Evolutionary conservation across 2,329 filamentous ascomycete species (phyloP), one percentile per base, ranked within the genome.

Genomic region (Claviceps cyperi): DNA sequence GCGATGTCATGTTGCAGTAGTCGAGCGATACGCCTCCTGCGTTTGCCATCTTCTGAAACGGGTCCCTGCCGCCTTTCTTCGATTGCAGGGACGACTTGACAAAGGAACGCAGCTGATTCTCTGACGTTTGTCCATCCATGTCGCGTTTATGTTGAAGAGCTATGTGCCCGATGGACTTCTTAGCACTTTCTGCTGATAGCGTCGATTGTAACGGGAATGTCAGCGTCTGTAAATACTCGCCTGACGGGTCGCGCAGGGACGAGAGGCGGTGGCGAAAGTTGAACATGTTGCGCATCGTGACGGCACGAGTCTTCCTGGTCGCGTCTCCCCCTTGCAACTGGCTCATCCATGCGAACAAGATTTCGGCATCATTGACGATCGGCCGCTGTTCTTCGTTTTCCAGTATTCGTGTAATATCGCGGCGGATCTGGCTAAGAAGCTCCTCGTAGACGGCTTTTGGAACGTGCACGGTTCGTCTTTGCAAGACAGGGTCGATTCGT

Each of bases 401-500:
- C n/a, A 44, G 14, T 22, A 41, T 17, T 8, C 17, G 28, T 22
- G 48, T 36, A 9, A 52, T 36, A 9, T 53, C 51, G 38, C 40
- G 22, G 37, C 49, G 49, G 15, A 51, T 39, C 22, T 53, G 49
- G 19, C 36, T 38, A 17, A 53, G 35, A 14, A 53, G 39, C 9
- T 51, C 46, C 2, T 51, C 46, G 40, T 51, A 49, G 5, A 53
- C 44, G 7, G 24, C 22, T 44, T 53, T 46, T 15, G 51, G 51
- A 19, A 53, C 48, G n/a, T 48, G 51, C 21, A 53, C 49, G 46
- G 51, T 53, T 40, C 51, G 50, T 24, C 37, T 43, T 24, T 53
- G 49, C 38, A 43, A 17, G 5, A 41, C 35, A 15, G 47, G 36
- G 3, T 47, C 38, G 3, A 19, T 51, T 40, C 49, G 41, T 36